Evolutionary conservation across 192 early-diverging fungal genomes (phyloP).

Genomic region (Coemansia sp.): DNA sequence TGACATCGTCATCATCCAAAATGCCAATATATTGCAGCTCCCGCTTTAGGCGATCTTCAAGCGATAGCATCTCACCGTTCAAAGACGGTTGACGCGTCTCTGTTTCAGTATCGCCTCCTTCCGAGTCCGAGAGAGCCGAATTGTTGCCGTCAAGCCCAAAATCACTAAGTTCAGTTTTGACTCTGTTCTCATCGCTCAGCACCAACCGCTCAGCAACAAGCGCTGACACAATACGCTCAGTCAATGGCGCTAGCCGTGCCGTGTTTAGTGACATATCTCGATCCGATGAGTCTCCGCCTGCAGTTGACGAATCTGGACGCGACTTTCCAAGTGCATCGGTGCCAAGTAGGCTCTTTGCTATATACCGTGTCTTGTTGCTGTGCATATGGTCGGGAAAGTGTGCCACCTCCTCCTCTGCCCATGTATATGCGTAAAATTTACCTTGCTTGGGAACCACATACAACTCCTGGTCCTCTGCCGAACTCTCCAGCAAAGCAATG

Average conservation of each 20-base stretch:
- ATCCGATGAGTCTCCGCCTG: conserved; percentile 36
- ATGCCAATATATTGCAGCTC: conserved; percentile 85
- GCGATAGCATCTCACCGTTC: conserved; percentile 58
- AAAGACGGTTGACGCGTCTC: conserved; percentile 19
- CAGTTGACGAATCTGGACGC: neutral
- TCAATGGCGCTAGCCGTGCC: conserved; percentile 67
- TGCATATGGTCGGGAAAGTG: conserved; percentile 55
- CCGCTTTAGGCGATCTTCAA: conserved; percentile 80
- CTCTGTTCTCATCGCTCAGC: conserved; percentile 9
- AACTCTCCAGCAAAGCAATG: conserved; percentile 62
- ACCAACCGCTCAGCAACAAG: conserved; percentile 68
- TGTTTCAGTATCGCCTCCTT: conserved; percentile 11
- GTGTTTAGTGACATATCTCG: conserved; percentile 62
- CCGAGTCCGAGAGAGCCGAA: conserved; percentile 16
- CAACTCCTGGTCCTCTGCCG: conserved; percentile 63
- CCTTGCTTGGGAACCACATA: conserved; percentile 83
- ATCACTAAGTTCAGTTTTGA: neutral
- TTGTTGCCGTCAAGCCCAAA: neutral
- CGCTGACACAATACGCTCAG: conserved; percentile 73
- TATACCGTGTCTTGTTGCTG: conserved; percentile 37
- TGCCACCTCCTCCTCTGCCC: conserved; percentile 68
- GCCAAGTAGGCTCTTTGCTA: conserved; percentile 21
- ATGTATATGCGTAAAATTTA: conserved; percentile 65
- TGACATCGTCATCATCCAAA: conserved; percentile 72
- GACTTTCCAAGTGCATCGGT: conserved; percentile 12